Conservation (phyloP, 768 basidiomycete genomes). For the Pisolithus orientalis region DNA sequence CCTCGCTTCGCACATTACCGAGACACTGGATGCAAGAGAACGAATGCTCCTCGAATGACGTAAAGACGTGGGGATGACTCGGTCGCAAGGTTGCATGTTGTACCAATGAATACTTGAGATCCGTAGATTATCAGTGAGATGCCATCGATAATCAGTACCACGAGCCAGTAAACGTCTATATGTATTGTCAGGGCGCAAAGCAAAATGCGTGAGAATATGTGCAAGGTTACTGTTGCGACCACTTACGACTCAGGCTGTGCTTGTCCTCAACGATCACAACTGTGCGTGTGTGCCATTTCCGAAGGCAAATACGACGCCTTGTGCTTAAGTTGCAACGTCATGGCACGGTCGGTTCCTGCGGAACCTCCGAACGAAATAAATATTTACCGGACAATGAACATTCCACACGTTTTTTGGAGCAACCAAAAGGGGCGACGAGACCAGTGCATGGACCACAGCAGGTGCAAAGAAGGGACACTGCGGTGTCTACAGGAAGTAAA, state of each 20-base stretch:
- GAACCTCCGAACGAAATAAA: conserved; percentile 1
- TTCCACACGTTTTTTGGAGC: conserved; percentile 6
- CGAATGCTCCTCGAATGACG: conserved; percentile 23
- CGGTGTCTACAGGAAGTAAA: conserved; percentile 17
- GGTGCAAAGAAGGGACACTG: conserved; percentile 23
- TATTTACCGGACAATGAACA: conserved; percentile 12
- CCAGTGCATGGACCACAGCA: conserved; percentile 21
- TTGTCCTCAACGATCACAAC: not conserved
- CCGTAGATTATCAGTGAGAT: conserved; percentile 20
- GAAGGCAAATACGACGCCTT: not conserved
- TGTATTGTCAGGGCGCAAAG: not conserved
- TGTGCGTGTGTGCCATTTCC: not conserved
- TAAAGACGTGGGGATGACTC: conserved; percentile 19
- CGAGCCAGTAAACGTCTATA: conserved; percentile 5
- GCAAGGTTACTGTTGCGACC: not conserved
- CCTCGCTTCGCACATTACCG: conserved; percentile 24
- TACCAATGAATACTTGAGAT: not conserved
- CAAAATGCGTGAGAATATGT: not conserved
- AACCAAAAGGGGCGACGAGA: conserved; percentile 8
- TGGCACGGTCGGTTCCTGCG: not conserved
- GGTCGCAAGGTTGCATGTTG: conserved; percentile 10
- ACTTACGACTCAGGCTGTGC: not conserved
- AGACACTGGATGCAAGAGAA: conserved; percentile 20
- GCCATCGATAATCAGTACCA: conserved; percentile 22
- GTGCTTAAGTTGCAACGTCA: not conserved